These are phyloP conservation scores for Saccharomyces hybrid DNA, from an alignment of 1,139 yeast genomes.

Conservation along the genomic window DNA sequence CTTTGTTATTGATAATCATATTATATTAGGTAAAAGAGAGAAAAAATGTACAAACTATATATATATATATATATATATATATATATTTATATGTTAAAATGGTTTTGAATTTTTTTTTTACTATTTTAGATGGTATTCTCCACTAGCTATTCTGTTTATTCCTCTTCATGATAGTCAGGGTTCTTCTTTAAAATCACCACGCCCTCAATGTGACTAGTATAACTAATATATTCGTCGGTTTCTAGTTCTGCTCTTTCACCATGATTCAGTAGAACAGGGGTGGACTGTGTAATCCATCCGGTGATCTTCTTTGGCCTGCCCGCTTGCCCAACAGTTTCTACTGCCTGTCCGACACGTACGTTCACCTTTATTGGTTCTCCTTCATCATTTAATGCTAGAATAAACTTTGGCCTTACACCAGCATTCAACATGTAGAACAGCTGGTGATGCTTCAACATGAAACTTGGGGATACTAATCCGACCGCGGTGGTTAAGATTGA, in stretches of 20 bases:
- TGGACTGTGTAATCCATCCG: conserved; percentile 98
- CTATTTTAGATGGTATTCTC: not conserved
- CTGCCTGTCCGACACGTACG: conserved; percentile 98
- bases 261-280: conserved; percentile 86
- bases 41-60: not conserved
- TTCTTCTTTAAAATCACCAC: conserved; percentile 86
- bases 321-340: conserved; percentile 97
- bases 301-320: conserved; percentile 98
- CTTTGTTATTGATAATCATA: not conserved
- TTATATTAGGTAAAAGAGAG: not conserved
- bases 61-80: too few relatives aligned
- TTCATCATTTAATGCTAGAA: conserved; percentile 85
- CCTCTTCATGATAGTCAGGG: conserved; percentile 72
- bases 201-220: conserved; percentile 82
- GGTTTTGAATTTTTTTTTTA: not conserved
- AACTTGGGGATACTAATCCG: conserved; percentile 77
- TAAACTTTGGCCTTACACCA: conserved; percentile 88
- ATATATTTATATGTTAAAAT: not conserved
- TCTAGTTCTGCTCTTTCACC: conserved; percentile 98
- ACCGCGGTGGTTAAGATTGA: conserved; percentile 80
- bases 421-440: conserved; percentile 81
- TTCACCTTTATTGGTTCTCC: conserved; percentile 87
- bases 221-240: conserved; percentile 74
- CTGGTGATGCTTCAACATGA: conserved; percentile 59
- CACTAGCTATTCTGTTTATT: conserved; percentile 37